A percentile compares a stretch with the other conserved stretches of the same genome.
Evolutionary conservation across 768 basidiomycete species (phyloP).

Genomic region (Obba rivulosa): DNA sequence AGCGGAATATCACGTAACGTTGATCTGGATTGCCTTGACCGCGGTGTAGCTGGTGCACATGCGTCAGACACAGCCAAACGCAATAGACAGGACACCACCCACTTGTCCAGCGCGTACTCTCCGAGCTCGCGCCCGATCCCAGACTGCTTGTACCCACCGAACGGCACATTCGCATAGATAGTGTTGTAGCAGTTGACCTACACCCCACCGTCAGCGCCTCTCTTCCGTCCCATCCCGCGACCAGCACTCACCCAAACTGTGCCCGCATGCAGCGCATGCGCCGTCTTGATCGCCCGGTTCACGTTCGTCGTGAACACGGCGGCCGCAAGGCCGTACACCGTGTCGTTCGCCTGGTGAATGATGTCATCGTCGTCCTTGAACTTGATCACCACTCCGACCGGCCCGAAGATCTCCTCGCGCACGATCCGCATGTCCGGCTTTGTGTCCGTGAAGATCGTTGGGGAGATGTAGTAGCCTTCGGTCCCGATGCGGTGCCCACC

Average conservation of each 20-base stretch:
- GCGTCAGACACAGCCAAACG: neutral
- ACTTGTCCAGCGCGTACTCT: constrained; percentile 41
- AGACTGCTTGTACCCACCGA: constrained; percentile 68
- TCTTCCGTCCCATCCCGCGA: neutral
- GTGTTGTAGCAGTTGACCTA: constrained; percentile 17
- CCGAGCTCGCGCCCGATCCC: constrained; percentile 65
- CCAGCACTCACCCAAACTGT: constrained; percentile 68
- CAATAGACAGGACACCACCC: constrained; percentile 32
- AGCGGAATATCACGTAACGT: constrained; percentile 26
- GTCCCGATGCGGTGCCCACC: constrained; percentile 50
- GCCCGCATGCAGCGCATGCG: constrained; percentile 75
- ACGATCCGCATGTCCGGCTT: constrained; percentile 53
- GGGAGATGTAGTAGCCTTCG: constrained; percentile 60
- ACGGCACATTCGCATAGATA: constrained; percentile 46
- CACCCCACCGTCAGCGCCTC: neutral
- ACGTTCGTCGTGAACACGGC: constrained; percentile 82
- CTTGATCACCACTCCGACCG: constrained; percentile 62
- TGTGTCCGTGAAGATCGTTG: constrained; percentile 58
- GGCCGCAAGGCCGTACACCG: constrained; percentile 80
- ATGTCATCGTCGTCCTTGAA: constrained; percentile 63
- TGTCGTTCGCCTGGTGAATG: constrained; percentile 76
- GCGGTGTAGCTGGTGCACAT: constrained; percentile 37
- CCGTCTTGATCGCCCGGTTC: constrained; percentile 64
- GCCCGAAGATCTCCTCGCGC: constrained; percentile 60
- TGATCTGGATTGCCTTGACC: constrained; percentile 57